Evolutionary conservation across 75 land plant species (phyloP), one percentile per base, ranked within the genome.

Genomic region (Ceratopteris richardii): DNA sequence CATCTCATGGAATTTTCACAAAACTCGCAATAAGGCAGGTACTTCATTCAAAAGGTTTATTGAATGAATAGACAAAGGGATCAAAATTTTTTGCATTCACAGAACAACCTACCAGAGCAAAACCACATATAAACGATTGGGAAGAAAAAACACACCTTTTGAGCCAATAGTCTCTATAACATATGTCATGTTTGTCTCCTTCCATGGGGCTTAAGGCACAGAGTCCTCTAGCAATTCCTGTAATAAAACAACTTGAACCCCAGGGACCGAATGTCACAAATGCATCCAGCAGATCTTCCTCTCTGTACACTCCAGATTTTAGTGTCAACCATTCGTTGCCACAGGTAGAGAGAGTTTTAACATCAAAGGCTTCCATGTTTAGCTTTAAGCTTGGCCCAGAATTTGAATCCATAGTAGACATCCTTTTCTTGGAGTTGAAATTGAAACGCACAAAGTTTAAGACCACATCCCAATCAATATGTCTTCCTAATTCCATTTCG

Each of bases 281-380:
- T 4, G 71, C 63, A 55, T 68, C 71, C 36, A 46, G 37, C 29
- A 68, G 50, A 14, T 61, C 71, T 44, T 68, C 62, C 51, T 54
- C 51, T 42, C 28, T 57, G 42, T 48, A 60, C 7, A 4, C 21
- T 31, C 71, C 71, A 61, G 50, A 60, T 18, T 59, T 40, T 47
- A 61, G 51, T 19, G 12, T 54, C 48, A 68, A 27, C 4, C 25
- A 4, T 61, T 31, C 54, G 52, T 58, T 27, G 6, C 42, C 28
- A 24, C 26, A n/a, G 28, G 42, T 1, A 9, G 18, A n/a, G n/a
- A n/a, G n/a, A n/a, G n/a, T n/a, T n/a, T 29, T 57, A 24, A 16
- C n/a, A 29, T 12, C 24, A 25, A 14, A 27, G 18, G 31, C 18
- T n/a, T 25, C 33, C 23, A 27, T 33, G 20, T 31, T 39, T 33